Percentiles rank a stretch among this genome's conserved stretches.
Conservation (phyloP, 352 stramenopile genomes). For the Globisporangium spinosum region DNA sequence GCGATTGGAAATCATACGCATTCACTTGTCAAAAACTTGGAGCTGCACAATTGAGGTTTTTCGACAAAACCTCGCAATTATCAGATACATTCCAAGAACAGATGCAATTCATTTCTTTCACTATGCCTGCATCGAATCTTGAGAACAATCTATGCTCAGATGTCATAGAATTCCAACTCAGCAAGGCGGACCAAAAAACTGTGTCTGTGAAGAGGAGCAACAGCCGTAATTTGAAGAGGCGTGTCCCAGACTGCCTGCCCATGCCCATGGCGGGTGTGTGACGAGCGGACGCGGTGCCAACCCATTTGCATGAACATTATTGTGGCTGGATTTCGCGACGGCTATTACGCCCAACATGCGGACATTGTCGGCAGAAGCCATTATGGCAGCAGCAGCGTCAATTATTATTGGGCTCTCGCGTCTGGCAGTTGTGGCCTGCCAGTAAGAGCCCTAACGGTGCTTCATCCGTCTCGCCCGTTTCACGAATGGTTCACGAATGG, state of each 20-base stretch:
- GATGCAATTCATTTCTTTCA: neutral
- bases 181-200: slow-evolving; percentile 9
- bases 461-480: too few species aligned
- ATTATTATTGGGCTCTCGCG: too few species aligned
- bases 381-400: too few species aligned
- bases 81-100: neutral
- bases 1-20: neutral
- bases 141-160: neutral
- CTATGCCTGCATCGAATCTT: neutral
- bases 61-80: neutral
- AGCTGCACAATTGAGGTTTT: neutral
- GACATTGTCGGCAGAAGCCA: too few species aligned
- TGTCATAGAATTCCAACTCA: slow-evolving; percentile 5
- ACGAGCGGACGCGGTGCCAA: neutral
- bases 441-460: too few species aligned
- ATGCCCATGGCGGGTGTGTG: neutral
- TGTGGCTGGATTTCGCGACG: too few species aligned
- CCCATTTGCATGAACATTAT: too few species aligned
- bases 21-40: neutral
- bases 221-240: neutral
- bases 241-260: neutral
- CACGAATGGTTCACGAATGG: too few species aligned
- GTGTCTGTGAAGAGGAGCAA: neutral
- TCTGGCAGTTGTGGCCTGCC: too few species aligned
- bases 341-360: too few species aligned